These are phyloP conservation scores for Aurifilum marmelostoma DNA, from an alignment of 2,329 filamentous ascomycete species.

Conservation along the genomic window DNA sequence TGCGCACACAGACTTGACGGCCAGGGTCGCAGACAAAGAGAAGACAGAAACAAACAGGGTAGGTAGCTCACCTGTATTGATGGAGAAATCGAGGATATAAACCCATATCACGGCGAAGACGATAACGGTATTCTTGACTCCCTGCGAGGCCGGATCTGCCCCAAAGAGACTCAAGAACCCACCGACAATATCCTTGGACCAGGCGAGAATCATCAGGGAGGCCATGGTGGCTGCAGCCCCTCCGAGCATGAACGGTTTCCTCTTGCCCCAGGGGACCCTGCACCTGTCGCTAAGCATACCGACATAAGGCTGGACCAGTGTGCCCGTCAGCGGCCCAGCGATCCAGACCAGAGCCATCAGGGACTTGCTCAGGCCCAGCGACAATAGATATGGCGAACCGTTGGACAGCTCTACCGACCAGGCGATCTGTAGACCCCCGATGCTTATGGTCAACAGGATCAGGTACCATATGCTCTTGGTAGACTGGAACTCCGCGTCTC, in stretches of 20 bases:
- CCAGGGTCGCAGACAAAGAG: no score
- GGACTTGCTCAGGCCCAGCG: conserved; percentile 80
- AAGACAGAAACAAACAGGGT: neutral
- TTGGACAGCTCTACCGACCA: conserved; percentile 96
- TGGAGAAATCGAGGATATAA: conserved; percentile 89
- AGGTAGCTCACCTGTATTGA: conserved; percentile 74
- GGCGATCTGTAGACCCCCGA: conserved; percentile 88
- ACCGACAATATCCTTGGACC: conserved; percentile 73
- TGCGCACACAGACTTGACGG: neutral
- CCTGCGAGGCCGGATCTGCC: conserved; percentile 64
- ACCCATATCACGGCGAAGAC: conserved; percentile 82
- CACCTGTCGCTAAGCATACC: conserved; percentile 82
- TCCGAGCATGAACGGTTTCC: conserved; percentile 79
- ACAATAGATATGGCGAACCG: conserved; percentile 82
- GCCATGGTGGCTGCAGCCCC: conserved; percentile 69
- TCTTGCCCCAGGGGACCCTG: conserved; percentile 72
- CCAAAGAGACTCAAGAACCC: conserved; percentile 72
- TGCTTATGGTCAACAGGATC: conserved; percentile 80
- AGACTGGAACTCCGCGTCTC: conserved; percentile 55
- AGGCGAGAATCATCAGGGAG: conserved; percentile 71
- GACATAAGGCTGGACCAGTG: conserved; percentile 80
- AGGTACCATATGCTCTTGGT: conserved; percentile 87
- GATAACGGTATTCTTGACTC: conserved; percentile 69
- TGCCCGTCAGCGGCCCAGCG: conserved; percentile 77
- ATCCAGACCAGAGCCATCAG: conserved; percentile 85